Base-by-base conservation (phyloP, 768 basidiomycete genomes). In the Lyophyllum shimeji region DNA sequence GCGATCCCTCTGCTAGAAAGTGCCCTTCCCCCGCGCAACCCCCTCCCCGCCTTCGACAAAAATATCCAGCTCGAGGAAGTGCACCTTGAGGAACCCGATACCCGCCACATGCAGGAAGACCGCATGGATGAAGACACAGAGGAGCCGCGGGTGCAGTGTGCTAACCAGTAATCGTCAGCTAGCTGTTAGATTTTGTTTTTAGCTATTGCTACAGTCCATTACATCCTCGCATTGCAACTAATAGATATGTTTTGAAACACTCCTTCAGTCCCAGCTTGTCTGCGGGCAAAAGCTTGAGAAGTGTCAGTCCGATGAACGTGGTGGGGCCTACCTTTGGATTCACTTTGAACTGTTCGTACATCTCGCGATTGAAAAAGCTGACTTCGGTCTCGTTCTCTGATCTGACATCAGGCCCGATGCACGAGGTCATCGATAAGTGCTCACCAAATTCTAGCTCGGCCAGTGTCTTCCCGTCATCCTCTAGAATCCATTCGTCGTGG, bases 301-400 rank as follows among this genome's bases (percentile, higher is more conserved):
- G 29, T 46, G 27, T 45, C 21, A 18, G 46, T 31, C 37, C 2
- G 25, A 25, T 8, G 3, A 3, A 39, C 33, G 23, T 17, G 23
- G 12, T 27, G 39, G 8, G 23, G 37, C 68, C n/a, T 54, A 93
- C 94, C 76, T 88, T 82, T 13, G 96, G 97, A 68, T 96, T 79
- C 45, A 76, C 61, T 70, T 91, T 91, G 82, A 94, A 99, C 29
- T 72, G 73, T 27, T 92, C 84, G 63, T 98, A 98, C 17, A 82
- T 73, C 43, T 81, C 77, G 25, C 81, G 76, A 63, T 88, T 87
- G 76, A 98, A 98, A 72, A 96, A 89, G 67, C 92, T 95, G 59
- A 95, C 80, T 74, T 99, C 96, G 0, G 91, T 90, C 71, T 99
- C 96, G 67, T 98, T 96, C 71, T 97, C 96, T 98, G 58, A 15